Conservation (phyloP, 495 filamentous ascomycete species). For the Halenospora varia region DNA sequence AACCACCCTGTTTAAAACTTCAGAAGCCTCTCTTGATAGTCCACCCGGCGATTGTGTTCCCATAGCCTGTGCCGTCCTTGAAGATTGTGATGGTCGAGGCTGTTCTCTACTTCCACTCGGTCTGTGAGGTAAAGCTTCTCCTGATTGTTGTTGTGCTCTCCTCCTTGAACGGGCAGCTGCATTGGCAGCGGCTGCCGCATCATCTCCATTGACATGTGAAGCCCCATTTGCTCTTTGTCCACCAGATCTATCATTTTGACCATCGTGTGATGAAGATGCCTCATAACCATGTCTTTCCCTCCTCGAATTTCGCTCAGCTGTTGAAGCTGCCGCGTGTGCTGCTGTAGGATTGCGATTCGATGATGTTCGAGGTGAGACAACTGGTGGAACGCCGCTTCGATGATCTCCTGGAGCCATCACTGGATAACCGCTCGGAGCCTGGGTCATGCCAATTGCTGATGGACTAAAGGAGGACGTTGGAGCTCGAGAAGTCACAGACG, state of each 20-base stretch:
- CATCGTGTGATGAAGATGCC: constrained; percentile 37
- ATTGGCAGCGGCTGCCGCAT: constrained; percentile 33
- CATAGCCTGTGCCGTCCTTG: constrained; percentile 35
- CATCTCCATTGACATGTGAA: constrained; percentile 29
- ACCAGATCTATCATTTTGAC: constrained; percentile 21
- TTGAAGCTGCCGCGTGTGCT: constrained; percentile 15
- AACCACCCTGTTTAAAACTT: constrained; percentile 73
- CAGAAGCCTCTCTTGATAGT: constrained; percentile 49
- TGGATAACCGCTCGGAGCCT: constrained; percentile 31
- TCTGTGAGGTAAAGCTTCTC: constrained; percentile 36
- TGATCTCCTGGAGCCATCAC: constrained; percentile 29
- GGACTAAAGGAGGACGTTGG: constrained; percentile 27
- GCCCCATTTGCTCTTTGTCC: constrained; percentile 33
- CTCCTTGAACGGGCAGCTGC: constrained; percentile 42
- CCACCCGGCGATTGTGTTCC: constrained; percentile 30
- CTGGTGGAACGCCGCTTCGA: constrained; percentile 32
- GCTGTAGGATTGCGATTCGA: constrained; percentile 44
- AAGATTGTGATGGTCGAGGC: constrained; percentile 38
- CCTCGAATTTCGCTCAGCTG: constrained; percentile 19
- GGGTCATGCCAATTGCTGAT: constrained; percentile 33
- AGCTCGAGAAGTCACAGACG: constrained; percentile 41
- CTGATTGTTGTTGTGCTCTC: constrained; percentile 38
- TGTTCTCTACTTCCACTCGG: constrained; percentile 45
- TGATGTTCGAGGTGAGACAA: constrained; percentile 61
- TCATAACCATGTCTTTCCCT: constrained; percentile 26